Evolutionary conservation across 2,329 filamentous ascomycete species (phyloP).

Genomic region (Cladosporium cucumerinum): DNA sequence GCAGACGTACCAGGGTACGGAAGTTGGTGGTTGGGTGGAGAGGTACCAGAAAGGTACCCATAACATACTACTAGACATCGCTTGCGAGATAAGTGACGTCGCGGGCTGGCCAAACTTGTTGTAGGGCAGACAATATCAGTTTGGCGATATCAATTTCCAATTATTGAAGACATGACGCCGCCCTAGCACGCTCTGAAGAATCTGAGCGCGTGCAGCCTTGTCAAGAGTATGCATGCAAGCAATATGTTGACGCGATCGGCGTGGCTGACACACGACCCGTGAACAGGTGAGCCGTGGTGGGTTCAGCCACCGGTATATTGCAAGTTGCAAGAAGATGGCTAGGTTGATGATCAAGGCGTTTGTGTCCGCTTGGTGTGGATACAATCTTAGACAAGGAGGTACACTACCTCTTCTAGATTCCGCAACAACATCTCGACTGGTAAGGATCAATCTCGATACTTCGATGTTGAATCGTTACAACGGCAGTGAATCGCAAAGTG

Average conservation of each 20-base stretch:
- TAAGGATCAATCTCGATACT: neutral
- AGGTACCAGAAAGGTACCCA: constrained; percentile 1
- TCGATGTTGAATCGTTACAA: neutral
- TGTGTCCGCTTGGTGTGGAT: neutral
- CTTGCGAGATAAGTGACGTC: neutral
- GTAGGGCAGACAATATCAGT: neutral
- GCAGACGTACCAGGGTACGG: constrained; percentile 10
- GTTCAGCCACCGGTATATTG: neutral
- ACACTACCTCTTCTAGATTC: neutral
- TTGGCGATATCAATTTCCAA: neutral
- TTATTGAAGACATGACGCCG: neutral
- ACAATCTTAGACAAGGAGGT: neutral
- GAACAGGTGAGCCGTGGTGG: neutral
- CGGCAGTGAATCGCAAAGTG: neutral
- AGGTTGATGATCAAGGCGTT: neutral
- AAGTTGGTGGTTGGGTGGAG: constrained; percentile 1
- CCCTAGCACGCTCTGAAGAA: neutral
- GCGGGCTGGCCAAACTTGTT: neutral
- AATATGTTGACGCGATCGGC: neutral
- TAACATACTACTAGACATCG: neutral
- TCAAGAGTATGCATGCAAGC: neutral
- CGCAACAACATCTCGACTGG: neutral
- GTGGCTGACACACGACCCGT: constrained; percentile 5
- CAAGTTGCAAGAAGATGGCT: neutral
- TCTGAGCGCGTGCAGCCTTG: neutral